Evolutionary conservation across 1,139 yeast genomes (phyloP), one percentile per base, ranked within the genome.

Genomic region (Debaryomyces fabryi): DNA sequence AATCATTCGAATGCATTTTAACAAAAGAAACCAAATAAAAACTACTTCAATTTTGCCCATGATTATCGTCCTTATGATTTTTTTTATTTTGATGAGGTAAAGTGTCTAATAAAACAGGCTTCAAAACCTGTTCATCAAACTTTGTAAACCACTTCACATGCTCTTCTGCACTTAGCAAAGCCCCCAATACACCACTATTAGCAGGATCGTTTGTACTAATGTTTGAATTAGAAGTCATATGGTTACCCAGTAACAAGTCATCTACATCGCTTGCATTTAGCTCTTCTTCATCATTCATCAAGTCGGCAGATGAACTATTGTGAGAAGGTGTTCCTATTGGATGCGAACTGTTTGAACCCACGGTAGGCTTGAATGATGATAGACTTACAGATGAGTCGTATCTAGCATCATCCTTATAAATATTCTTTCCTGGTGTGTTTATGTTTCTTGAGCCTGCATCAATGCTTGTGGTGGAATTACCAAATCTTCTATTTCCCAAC

Each of bases 101-200:
- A 44, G 71, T 76, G 59, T 93, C 99, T 53, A 93, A 77, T 50
- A 93, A 78, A 0, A 93, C 98, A 0, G 99, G 99, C 65, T 93
- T 95, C 57, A 93, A 78, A n/a, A 93, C 95, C 63, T 90, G 88
- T 58, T 93, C 97, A 64, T 93, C 99, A 64, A 93, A 89, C 58
- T 84, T 86, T 23, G 90, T 85, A 67, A 93, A 93, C 97, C 99
- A 93, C 60, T 83, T 84, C 10, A 95, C 88, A 52, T 86, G 89
- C 52, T 86, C 90, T 58, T 87, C 95, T 6, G 88, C 83, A 53
- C 81, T 79, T 37, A 76, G 60, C 50, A 76, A 70, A 4, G 78
- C 72, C 2, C 76, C 74, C 37, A 75, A 59, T 2, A 74, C 69
- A 2, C 80, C 79, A 47, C 55, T 54, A 30, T 38, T 23, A 34